Evolutionary conservation across 148 eudicot genomes (phyloP).

Genomic region (Linanthus parryae): DNA sequence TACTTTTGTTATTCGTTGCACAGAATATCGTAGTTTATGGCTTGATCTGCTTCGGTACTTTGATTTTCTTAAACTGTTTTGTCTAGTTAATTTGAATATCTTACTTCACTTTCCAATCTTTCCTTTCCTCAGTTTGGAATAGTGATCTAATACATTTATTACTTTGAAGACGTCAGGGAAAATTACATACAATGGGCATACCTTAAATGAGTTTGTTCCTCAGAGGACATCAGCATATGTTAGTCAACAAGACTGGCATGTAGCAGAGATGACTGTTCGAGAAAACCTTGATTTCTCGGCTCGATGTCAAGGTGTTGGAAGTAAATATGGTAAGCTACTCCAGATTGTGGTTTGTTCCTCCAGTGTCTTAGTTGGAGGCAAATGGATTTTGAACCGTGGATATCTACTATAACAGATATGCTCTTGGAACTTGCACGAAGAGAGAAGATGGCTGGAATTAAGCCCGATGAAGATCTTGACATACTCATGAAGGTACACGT

Average conservation of each 20-base stretch:
- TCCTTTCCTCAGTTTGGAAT: background rate
- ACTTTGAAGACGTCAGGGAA: conserved; percentile 80
- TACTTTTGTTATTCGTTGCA: background rate
- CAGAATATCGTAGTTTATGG: background rate
- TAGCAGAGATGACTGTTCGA: conserved; percentile 95
- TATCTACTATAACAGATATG: conserved; percentile 58
- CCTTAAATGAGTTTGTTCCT: conserved; percentile 86
- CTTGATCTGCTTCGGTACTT: background rate
- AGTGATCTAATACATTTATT: conserved; percentile 24
- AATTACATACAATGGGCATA: conserved; percentile 91
- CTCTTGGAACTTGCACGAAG: conserved; percentile 93
- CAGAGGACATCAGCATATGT: conserved; percentile 95
- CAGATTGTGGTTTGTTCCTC: background rate
- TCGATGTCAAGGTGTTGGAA: conserved; percentile 94
- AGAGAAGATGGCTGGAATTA: conserved; percentile 67
- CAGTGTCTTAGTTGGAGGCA: conserved; percentile 1
- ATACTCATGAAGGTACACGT: conserved; percentile 78
- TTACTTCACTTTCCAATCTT: background rate
- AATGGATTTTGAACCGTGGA: conserved; percentile 17
- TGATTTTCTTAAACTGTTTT: background rate
- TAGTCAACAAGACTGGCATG: conserved; percentile 93
- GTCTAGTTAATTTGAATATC: background rate
- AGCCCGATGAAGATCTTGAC: conserved; percentile 96
- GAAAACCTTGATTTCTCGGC: conserved; percentile 93
- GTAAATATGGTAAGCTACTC: conserved; percentile 75